These are phyloP conservation scores for Cryptosporidium xiaoi DNA, from an alignment of 169 alveolate species.

Conservation along the genomic window DNA sequence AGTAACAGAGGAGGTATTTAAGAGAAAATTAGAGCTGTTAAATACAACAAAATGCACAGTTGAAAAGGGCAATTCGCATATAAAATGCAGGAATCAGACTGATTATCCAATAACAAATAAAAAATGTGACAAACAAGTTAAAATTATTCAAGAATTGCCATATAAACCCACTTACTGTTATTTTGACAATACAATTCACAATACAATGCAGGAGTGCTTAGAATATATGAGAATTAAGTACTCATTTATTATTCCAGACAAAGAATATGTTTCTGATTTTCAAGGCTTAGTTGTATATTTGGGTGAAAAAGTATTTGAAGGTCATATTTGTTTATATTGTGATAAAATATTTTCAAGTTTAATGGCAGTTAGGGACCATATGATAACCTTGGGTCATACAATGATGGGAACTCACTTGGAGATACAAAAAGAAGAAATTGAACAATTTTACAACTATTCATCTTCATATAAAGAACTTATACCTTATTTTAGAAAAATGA, in stretches of 20 bases:
- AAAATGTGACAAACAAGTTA: background rate
- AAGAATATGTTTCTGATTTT: conserved; percentile 77
- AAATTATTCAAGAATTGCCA: conserved; percentile 9
- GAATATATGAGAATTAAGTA: conserved; percentile 78
- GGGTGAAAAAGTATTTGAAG: conserved; percentile 78
- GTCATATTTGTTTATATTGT: conserved; percentile 80
- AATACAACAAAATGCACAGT: conserved; percentile 20
- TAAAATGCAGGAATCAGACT: conserved; percentile 6
- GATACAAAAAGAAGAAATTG: conserved; percentile 59
- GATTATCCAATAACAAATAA: background rate
- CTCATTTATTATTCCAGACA: conserved; percentile 80
- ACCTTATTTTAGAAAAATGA: conserved; percentile 36
- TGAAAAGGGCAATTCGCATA: conserved; percentile 58
- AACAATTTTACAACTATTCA: conserved; percentile 39
- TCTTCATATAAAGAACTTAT: conserved; percentile 46
- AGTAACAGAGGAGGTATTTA: conserved; percentile 76
- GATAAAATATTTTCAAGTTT: conserved; percentile 75
- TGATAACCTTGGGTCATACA: conserved; percentile 81
- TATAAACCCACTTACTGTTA: conserved; percentile 77
- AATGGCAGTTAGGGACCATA: conserved; percentile 82
- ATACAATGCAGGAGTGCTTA: conserved; percentile 76
- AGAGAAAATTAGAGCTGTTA: conserved; percentile 74
- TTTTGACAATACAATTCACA: conserved; percentile 77
- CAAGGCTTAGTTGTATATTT: conserved; percentile 78
- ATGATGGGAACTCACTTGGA: conserved; percentile 70